Conservation (phyloP, 2,329 filamentous ascomycete species). For the Didymella segeticola region DNA sequence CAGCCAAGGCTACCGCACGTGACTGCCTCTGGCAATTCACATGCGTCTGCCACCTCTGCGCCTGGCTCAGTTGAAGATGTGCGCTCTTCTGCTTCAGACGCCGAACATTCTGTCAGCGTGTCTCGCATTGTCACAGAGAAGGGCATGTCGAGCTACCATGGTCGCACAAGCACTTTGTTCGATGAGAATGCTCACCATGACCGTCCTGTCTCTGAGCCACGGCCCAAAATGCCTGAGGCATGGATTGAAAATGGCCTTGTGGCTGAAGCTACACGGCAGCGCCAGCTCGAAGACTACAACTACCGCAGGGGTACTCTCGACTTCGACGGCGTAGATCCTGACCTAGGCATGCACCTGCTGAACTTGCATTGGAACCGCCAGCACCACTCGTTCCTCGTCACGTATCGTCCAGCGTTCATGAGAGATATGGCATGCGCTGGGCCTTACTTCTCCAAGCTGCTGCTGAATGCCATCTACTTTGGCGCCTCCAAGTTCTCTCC, state of each 20-base stretch:
- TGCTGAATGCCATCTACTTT: conserved; percentile 63
- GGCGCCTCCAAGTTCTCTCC: conserved; percentile 56
- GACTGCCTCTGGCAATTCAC: not conserved
- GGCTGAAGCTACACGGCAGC: conserved; percentile 56
- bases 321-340: conserved; percentile 62
- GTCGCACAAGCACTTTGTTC: conserved; percentile 58
- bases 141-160: conserved; percentile 55
- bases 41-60: not conserved
- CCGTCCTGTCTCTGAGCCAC: conserved; percentile 19
- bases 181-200: conserved; percentile 47
- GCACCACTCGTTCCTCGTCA: conserved; percentile 57
- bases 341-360: conserved; percentile 60
- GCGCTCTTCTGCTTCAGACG: not conserved
- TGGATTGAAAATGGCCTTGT: conserved; percentile 56
- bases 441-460: conserved; percentile 63
- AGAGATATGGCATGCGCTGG: conserved; percentile 58
- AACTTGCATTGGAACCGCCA: conserved; percentile 62
- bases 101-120: conserved; percentile 22
- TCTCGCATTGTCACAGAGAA: conserved; percentile 51
- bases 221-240: conserved; percentile 38
- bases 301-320: conserved; percentile 56
- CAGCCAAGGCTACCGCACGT: conserved; percentile 3
- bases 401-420: conserved; percentile 58
- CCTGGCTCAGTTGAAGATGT: not conserved
- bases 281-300: conserved; percentile 60